phyloP scores from a whole-genome alignment of 371 early-diverging fungal genomes.

The Mortierella sp. region DNA sequence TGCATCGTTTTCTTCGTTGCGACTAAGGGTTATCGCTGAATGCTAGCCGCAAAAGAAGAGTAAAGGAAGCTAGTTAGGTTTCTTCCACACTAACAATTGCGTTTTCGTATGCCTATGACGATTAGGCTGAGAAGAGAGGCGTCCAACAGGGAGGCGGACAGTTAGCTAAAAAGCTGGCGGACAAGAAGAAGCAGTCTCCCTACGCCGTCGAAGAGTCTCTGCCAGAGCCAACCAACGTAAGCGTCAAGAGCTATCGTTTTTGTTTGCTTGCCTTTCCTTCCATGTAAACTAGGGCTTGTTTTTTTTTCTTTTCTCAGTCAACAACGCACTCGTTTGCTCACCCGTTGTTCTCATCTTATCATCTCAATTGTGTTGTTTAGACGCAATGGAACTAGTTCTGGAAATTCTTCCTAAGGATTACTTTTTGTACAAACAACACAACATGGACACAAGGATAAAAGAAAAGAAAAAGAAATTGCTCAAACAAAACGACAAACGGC shows the following conservation, averaged over 20 bases:
- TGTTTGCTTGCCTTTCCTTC: not conserved
- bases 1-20: not conserved
- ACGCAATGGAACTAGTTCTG: not conserved
- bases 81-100: not conserved
- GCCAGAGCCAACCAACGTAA: slow-evolving; percentile 47
- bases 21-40: not conserved
- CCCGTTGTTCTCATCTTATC: not conserved
- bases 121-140: slow-evolving; percentile 48
- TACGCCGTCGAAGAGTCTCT: slow-evolving; percentile 25
- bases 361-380: not conserved
- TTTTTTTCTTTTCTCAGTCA: not conserved
- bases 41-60: not conserved
- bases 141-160: slow-evolving; percentile 48
- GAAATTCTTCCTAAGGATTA: not conserved
- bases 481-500: not conserved
- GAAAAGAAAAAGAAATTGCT: not conserved
- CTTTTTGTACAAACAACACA: not conserved
- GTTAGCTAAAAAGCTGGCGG: slow-evolving; percentile 45
- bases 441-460: not conserved
- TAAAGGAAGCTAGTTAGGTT: too few relatives aligned
- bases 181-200: slow-evolving; percentile 36
- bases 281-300: not conserved
- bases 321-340: not conserved
- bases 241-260: not conserved
- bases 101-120: not conserved